These are phyloP conservation scores for Camellia lanceoleosa DNA, from an alignment of 148 eudicot genomes.

Conservation along the genomic window DNA sequence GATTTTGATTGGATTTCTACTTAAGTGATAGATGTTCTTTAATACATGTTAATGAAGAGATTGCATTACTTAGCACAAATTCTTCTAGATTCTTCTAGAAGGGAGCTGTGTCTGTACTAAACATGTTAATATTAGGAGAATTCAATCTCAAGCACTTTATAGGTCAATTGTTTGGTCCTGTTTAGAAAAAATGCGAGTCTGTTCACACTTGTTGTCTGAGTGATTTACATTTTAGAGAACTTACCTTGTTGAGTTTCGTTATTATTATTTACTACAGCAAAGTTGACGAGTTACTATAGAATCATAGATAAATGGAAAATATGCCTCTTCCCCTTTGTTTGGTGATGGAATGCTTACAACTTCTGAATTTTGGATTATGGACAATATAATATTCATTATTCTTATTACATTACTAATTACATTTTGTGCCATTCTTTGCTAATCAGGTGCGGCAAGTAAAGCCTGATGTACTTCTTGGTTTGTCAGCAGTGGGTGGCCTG, in stretches of 20 bases:
- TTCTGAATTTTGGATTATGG: not conserved
- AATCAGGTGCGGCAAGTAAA: slow-evolving; percentile 76
- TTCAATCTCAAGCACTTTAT: too few species aligned
- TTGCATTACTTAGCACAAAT: too few species aligned
- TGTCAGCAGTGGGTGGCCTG: slow-evolving; percentile 95
- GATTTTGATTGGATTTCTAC: not conserved
- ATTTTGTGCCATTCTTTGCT: slow-evolving; percentile 11
- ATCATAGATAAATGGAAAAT: not conserved
- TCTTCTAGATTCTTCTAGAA: too few species aligned
- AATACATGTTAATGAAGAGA: not conserved
- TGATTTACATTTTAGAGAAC: too few species aligned
- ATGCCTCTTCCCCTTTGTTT: not conserved
- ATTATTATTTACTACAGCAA: too few species aligned
- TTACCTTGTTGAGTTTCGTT: too few species aligned
- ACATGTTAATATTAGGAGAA: too few species aligned
- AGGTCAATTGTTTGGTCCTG: too few species aligned
- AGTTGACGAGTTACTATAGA: slow-evolving; percentile 4
- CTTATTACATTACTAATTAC: slow-evolving; percentile 4
- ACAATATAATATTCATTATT: not conserved
- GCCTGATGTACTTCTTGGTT: slow-evolving; percentile 96
- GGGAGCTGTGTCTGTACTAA: too few species aligned
- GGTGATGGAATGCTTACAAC: not conserved
- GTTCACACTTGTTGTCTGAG: too few species aligned
- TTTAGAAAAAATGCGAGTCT: too few species aligned
- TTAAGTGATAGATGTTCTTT: not conserved